Percentiles rank a stretch among this genome's conserved stretches.
Evolutionary conservation across 139 green algal genomes (phyloP).

Genomic region (Closterium sp.): DNA sequence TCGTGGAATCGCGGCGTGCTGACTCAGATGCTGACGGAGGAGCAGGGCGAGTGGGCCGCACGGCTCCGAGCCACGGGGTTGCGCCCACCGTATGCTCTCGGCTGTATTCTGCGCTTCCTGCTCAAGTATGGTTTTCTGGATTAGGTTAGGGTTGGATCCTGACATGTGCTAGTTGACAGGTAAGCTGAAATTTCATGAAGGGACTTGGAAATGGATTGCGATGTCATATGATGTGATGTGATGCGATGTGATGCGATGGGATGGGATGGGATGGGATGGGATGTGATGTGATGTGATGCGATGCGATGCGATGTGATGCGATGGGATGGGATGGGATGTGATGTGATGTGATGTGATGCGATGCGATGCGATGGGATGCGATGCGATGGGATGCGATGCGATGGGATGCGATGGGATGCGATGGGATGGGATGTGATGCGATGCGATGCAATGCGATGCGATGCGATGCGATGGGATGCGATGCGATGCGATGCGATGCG

Average conservation of each 20-base stretch:
- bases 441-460: neutral
- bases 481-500: neutral
- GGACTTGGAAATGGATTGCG: neutral
- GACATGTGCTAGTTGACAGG: neutral
- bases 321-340: neutral
- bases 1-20: neutral
- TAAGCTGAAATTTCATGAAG: neutral
- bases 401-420: neutral
- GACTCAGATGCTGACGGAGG: neutral
- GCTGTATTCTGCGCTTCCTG: neutral
- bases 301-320: neutral
- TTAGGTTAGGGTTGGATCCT: too few species aligned
- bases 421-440: neutral
- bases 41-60: neutral
- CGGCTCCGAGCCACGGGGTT: neutral
- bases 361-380: neutral
- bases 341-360: neutral
- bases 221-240: conserved; percentile 2
- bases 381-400: neutral
- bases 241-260: neutral
- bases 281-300: neutral
- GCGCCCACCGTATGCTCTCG: neutral
- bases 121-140: neutral
- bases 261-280: neutral
- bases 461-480: neutral